Percentiles rank a stretch among this genome's conserved stretches.
Evolutionary conservation across 2,329 filamentous ascomycete genomes (phyloP).

Genomic region (Volutella citrinella): DNA sequence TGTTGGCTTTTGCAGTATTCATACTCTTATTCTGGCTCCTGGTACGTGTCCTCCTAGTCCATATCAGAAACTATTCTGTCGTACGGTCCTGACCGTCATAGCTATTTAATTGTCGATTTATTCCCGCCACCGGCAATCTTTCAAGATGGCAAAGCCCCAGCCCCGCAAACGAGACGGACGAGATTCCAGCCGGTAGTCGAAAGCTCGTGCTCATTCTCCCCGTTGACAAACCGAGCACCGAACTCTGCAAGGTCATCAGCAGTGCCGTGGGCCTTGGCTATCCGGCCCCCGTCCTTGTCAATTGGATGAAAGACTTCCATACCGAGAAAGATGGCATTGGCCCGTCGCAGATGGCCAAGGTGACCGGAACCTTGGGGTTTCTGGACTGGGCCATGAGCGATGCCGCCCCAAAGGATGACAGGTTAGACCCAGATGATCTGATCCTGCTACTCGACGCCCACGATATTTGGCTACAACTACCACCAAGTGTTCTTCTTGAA

Average conservation of each 20-base stretch:
- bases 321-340: slow-evolving; percentile 19
- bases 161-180: too few species aligned
- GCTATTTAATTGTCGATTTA: too few species aligned
- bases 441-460: slow-evolving; percentile 29
- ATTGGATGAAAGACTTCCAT: slow-evolving; percentile 27
- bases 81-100: too few species aligned
- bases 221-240: not conserved
- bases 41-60: too few species aligned
- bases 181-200: too few species aligned
- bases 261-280: slow-evolving; percentile 5
- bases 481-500: slow-evolving; percentile 25
- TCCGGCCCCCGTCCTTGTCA: slow-evolving; percentile 24
- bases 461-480: slow-evolving; percentile 30
- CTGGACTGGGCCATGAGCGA: slow-evolving; percentile 20
- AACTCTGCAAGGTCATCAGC: slow-evolving; percentile 3
- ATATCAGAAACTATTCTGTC: too few species aligned
- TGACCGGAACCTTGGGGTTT: slow-evolving; percentile 27
- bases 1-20: too few species aligned
- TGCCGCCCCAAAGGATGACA: slow-evolving; percentile 12
- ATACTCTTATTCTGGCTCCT: too few species aligned
- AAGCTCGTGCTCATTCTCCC: too few species aligned
- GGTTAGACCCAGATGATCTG: slow-evolving; percentile 23
- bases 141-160: too few species aligned
- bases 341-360: slow-evolving; percentile 27
- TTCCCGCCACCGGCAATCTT: too few species aligned